phyloP scores from a whole-genome alignment of 306 rosid species.

The Cicer yamashitae region DNA sequence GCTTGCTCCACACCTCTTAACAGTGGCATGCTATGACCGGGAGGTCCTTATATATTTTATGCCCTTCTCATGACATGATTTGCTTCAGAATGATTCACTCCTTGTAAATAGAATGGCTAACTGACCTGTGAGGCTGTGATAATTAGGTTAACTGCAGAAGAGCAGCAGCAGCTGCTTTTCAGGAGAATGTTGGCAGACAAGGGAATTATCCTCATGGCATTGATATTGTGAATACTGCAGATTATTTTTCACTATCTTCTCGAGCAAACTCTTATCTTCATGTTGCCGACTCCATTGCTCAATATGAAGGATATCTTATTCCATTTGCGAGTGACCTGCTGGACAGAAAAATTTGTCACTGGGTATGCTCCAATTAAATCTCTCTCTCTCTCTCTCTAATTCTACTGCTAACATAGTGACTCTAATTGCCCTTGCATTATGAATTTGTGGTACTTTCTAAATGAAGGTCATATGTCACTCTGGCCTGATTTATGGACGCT shows the following conservation, averaged over 20 bases:
- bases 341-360: conserved; percentile 84
- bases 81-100: conserved; percentile 37
- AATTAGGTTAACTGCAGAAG: conserved; percentile 97
- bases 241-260: conserved; percentile 93
- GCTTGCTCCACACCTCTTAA: conserved; percentile 88
- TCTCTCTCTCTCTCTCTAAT: conserved; percentile 16
- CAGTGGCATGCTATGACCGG: conserved; percentile 96
- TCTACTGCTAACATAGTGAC: conserved; percentile 15
- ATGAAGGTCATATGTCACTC: conserved; percentile 23
- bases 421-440: conserved; percentile 13
- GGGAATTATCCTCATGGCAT: conserved; percentile 97
- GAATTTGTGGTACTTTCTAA: conserved; percentile 40
- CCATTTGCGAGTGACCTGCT: conserved; percentile 83
- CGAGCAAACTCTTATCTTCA: conserved; percentile 76
- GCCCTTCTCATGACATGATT: conserved; percentile 34
- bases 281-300: conserved; percentile 81
- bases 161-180: conserved; percentile 99
- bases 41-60: conserved; percentile 65
- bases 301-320: conserved; percentile 80
- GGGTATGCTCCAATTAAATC: conserved; percentile 68
- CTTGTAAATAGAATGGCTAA: conserved; percentile 40
- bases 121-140: conserved; percentile 52
- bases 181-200: conserved; percentile 98
- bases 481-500: background rate
- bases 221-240: conserved; percentile 92